Percentiles rank a stretch among this genome's conserved stretches.
phyloP scores from a whole-genome alignment of 768 basidiomycete species.

The Sarcomyxa edulis region DNA sequence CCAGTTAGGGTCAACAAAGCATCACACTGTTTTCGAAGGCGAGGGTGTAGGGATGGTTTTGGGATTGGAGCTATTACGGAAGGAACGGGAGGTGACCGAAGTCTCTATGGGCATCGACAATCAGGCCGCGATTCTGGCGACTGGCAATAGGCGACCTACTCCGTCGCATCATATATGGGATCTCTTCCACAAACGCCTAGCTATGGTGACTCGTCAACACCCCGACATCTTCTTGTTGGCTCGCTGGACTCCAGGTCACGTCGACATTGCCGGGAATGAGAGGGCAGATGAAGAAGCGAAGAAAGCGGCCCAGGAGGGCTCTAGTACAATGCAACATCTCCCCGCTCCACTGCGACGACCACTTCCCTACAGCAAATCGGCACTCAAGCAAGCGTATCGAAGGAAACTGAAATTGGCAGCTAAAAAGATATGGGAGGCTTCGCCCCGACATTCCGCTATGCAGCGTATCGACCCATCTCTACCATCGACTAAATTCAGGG shows the following conservation, averaged over 20 bases:
- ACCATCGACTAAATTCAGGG: too few relatives aligned
- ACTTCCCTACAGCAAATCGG: too few relatives aligned
- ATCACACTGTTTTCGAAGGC: constrained; percentile 24
- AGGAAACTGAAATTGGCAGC: too few relatives aligned
- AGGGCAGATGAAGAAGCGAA: constrained; percentile 15
- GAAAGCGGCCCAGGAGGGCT: constrained; percentile 12
- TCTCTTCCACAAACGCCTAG: neutral
- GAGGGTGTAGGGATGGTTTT: constrained; percentile 22
- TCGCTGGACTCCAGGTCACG: constrained; percentile 20
- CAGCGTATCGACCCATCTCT: too few relatives aligned
- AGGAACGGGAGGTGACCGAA: neutral
- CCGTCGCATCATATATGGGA: constrained; percentile 8
- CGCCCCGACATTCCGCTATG: too few relatives aligned
- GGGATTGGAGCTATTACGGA: constrained; percentile 16
- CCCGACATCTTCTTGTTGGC: constrained; percentile 2
- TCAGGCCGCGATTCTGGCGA: constrained; percentile 5
- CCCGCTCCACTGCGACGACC: too few relatives aligned
- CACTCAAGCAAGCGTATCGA: too few relatives aligned
- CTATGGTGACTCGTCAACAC: neutral
- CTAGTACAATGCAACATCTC: too few relatives aligned
- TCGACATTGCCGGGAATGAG: constrained; percentile 18
- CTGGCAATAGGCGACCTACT: neutral
- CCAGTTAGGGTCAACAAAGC: constrained; percentile 12
- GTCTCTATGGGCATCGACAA: constrained; percentile 8
- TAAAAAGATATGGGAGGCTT: too few relatives aligned